Evolutionary conservation across 768 basidiomycete species (phyloP), one percentile per base, ranked within the genome.

Genomic region (Leccinum aurantiacum): DNA sequence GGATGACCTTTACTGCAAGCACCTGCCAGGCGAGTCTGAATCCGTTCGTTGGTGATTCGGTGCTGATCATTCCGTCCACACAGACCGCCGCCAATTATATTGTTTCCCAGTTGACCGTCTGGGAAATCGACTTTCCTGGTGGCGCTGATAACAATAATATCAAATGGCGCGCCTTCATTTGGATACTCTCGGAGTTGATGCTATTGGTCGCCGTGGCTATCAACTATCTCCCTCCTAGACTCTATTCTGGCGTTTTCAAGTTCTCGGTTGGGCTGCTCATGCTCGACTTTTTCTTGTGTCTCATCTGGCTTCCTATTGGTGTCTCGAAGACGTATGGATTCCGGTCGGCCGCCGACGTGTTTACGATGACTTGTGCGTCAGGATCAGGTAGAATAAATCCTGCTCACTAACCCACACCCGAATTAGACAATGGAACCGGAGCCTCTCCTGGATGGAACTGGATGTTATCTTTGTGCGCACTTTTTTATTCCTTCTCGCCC

Each of bases 281-380:
- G 80, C 74, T 94, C 53, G 94, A 96, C 77, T 94, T 95, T 74
- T 78, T 93, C 70, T 82, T 95, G 19, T 93, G 90, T 71, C 71
- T 92, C 53, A 91, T 94, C 65, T 96, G 94, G 94, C 82, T 97
- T 41, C 95, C 95, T 0, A 91, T 97, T 54, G 93, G 91, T 0
- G 95, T 93, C 3, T 88, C 87, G 6, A 87, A 80, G 65, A 93
- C 93, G 0, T 97, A 95, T 64, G 95, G 94, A 10, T 93, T 97
- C 76, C 84, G 93, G 50, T 82, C 85, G 14, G 89, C 91, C 0
- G 83, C 85, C 37, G 92, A 93, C 37, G 93, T 92, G 10, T 95
- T 96, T 66, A 90, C 88, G 3, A 78, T 82, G 78, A 89, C 85
- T 14, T 90, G 90, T 93, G 69, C 47, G 88, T 77, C 13, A 27